Evolutionary conservation across 1,139 yeast genomes (phyloP).

Genomic region (Suhomyces bribrorum): DNA sequence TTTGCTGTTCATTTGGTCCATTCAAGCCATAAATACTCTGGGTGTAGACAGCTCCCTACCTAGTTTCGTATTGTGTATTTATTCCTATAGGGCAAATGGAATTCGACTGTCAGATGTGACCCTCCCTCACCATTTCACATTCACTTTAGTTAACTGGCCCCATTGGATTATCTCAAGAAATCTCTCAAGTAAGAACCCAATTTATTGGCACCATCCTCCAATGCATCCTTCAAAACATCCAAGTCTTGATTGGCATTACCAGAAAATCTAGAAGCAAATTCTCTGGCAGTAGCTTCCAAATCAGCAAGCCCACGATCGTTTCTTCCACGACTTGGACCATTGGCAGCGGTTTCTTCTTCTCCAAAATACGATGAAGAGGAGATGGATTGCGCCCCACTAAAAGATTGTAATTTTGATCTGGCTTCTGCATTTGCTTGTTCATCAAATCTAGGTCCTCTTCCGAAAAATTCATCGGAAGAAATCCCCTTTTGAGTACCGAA

Average conservation of each 20-base stretch:
- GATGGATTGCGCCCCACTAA: conserved; percentile 84
- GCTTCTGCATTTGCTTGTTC: conserved; percentile 81
- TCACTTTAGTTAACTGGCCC: background rate
- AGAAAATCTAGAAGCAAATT: conserved; percentile 65
- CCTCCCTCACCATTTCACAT: background rate
- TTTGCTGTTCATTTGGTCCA: background rate
- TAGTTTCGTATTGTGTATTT: background rate
- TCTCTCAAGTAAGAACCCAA: conserved; percentile 83
- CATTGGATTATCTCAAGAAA: conserved; percentile 63
- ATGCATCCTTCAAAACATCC: conserved; percentile 85
- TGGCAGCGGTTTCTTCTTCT: conserved; percentile 60
- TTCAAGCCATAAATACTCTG: background rate
- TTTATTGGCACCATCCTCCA: conserved; percentile 91
- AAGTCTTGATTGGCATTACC: conserved; percentile 86
- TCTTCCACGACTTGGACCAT: conserved; percentile 17
- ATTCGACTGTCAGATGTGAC: too few species aligned
- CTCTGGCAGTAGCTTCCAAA: conserved; percentile 63
- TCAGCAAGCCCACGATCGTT: conserved; percentile 29
- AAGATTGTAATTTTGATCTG: conserved; percentile 69
- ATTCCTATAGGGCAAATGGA: background rate
- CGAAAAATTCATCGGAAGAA: conserved; percentile 92
- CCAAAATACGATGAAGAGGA: conserved; percentile 94
- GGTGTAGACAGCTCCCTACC: background rate
- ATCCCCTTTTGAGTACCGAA: conserved; percentile 91
- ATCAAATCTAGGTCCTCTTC: conserved; percentile 80